Percentiles rank a stretch among this genome's conserved stretches.
These are phyloP conservation scores for Russula lepida DNA, from an alignment of 768 basidiomycete genomes.

Conservation along the genomic window DNA sequence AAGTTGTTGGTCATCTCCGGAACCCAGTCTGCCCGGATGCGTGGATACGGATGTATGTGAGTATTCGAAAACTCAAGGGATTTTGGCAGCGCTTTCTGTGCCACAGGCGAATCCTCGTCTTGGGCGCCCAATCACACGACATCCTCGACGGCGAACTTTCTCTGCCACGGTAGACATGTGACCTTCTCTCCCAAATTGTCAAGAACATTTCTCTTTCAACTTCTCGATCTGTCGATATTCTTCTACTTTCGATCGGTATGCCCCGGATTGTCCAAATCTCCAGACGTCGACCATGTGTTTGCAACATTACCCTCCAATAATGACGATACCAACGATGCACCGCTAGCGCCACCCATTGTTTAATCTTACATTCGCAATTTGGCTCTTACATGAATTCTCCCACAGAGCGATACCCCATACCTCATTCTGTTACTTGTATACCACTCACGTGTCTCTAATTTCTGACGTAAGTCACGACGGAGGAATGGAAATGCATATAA, in stretches of 20 bases:
- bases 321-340: neutral
- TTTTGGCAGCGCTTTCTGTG: neutral
- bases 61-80: neutral
- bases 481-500: neutral
- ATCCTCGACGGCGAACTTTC: slow-evolving; percentile 8
- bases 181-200: neutral
- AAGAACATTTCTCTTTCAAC: neutral
- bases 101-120: neutral
- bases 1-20: neutral
- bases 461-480: neutral
- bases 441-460: neutral
- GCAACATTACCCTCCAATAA: neutral
- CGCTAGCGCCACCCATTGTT: neutral
- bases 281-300: neutral
- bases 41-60: neutral
- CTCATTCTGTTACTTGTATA: neutral
- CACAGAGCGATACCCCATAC: neutral
- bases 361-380: neutral
- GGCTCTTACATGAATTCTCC: neutral
- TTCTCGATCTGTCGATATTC: neutral
- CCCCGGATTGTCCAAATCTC: neutral
- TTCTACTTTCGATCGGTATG: neutral
- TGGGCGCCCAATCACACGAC: neutral
- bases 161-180: slow-evolving; percentile 15
- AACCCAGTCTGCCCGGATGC: neutral